Percentiles rank a stretch among this genome's conserved stretches.
Conservation (phyloP, 2,329 filamentous ascomycete species). For the Apiospora rasikravindrae region DNA sequence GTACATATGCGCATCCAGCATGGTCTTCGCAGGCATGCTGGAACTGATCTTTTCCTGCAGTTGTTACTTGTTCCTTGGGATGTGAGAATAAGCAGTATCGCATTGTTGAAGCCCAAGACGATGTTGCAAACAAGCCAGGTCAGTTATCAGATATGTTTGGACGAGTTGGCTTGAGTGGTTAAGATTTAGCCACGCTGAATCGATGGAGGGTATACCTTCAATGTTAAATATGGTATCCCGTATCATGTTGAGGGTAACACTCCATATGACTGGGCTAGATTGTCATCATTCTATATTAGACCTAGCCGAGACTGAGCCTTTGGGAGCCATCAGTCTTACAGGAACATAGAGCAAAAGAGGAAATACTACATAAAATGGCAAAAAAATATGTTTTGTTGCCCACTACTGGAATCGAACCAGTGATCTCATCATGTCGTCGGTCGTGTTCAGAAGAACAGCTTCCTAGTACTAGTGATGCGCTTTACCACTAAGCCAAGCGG, state of each 20-base stretch:
- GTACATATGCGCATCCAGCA: neutral
- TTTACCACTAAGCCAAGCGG: slow-evolving; percentile 22
- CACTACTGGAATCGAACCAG: slow-evolving; percentile 22
- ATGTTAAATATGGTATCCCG: no score
- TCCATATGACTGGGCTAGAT: neutral
- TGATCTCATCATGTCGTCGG: slow-evolving; percentile 18
- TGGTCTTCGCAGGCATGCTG: neutral
- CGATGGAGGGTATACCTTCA: neutral
- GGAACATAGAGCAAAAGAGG: neutral
- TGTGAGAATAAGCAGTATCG: neutral
- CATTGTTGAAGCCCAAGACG: no score
- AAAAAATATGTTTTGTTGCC: neutral
- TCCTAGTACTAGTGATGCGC: slow-evolving; percentile 19
- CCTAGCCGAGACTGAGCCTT: no score
- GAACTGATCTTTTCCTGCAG: neutral
- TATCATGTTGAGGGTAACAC: no score
- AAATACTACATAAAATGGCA: neutral
- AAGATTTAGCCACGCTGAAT: no score
- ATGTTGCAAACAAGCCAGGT: neutral
- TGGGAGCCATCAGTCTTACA: neutral
- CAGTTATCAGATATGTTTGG: no score
- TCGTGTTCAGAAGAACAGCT: neutral
- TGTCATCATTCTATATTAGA: no score
- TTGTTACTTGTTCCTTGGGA: neutral
- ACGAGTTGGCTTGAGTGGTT: no score